These are phyloP conservation scores for Ramularia endophylla DNA, from an alignment of 2,329 filamentous ascomycete species.

Conservation along the genomic window DNA sequence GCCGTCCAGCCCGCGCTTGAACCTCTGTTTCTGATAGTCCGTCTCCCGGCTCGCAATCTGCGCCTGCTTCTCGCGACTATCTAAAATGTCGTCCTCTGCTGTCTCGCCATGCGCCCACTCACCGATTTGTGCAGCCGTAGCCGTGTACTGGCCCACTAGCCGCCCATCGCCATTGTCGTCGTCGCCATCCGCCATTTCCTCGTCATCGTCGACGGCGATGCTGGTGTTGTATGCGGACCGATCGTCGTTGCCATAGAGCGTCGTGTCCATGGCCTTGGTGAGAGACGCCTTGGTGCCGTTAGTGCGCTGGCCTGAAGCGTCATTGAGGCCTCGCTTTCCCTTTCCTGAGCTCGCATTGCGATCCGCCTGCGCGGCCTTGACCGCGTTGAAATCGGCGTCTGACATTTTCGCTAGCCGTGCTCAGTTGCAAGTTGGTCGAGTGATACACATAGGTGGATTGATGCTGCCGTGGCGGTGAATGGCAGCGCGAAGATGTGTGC, in stretches of 20 bases:
- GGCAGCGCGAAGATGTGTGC: constrained; percentile 5
- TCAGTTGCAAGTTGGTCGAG: no score
- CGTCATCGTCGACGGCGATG: constrained; percentile 71
- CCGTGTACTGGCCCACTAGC: constrained; percentile 92
- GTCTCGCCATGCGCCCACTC: constrained; percentile 88
- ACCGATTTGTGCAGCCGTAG: constrained; percentile 83
- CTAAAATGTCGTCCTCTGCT: constrained; percentile 85
- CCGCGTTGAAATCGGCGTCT: constrained; percentile 72
- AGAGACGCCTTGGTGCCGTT: constrained; percentile 85
- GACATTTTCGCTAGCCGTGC: constrained; percentile 17
- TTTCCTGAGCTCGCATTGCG: constrained; percentile 70
- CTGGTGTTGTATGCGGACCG: constrained; percentile 89
- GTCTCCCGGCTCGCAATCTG: constrained; percentile 91
- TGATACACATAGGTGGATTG: no score
- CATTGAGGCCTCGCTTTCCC: constrained; percentile 75
- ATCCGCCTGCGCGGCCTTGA: constrained; percentile 86
- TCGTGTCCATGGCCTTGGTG: constrained; percentile 80
- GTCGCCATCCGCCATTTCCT: constrained; percentile 69
- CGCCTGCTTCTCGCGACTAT: constrained; percentile 80
- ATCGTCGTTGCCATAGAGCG: constrained; percentile 75
- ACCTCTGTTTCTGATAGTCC: constrained; percentile 94
- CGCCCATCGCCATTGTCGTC: constrained; percentile 58
- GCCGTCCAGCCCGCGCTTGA: constrained; percentile 76
- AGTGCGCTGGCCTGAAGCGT: constrained; percentile 68
- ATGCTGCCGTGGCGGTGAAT: background rate